Evolutionary conservation across 2,329 filamentous ascomycete species (phyloP).

Genomic region (Xylariaceae sp.): DNA sequence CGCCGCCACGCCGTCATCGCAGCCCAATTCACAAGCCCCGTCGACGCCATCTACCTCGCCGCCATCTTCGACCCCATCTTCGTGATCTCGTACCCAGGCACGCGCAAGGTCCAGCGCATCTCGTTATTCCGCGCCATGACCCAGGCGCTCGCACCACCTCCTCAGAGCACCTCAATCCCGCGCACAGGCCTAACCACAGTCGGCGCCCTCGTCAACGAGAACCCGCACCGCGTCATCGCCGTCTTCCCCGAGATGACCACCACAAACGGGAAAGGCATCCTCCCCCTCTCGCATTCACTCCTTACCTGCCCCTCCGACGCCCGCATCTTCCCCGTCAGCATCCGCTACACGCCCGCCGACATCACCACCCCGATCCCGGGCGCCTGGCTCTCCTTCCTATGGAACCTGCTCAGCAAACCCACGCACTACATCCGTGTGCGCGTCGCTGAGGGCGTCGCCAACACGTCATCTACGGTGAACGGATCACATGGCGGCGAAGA

Average conservation of each 20-base stretch:
- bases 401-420: conserved; percentile 76
- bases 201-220: conserved; percentile 54
- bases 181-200: conserved; percentile 51
- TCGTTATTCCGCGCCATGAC: conserved; percentile 70
- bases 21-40: conserved; percentile 83
- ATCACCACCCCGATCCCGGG: conserved; percentile 86
- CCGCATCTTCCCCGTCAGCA: conserved; percentile 82
- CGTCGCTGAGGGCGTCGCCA: conserved; percentile 70
- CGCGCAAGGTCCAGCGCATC: conserved; percentile 67
- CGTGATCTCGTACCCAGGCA: conserved; percentile 73
- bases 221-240: conserved; percentile 72
- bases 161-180: conserved; percentile 40
- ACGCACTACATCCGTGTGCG: conserved; percentile 88
- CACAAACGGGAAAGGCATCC: conserved; percentile 84
- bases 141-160: conserved; percentile 58
- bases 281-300: conserved; percentile 75
- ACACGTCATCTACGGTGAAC: conserved; percentile 38
- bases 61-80: conserved; percentile 96
- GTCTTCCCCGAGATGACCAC: conserved; percentile 93
- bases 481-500: conserved; percentile 25
- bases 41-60: conserved; percentile 90
- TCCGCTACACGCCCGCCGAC: conserved; percentile 83
- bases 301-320: conserved; percentile 59
- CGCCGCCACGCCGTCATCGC: conserved; percentile 77
- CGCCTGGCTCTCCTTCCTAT: conserved; percentile 67